Conservation (phyloP, 192 early-diverging fungal species). For the Entomortierella lignicola region DNA sequence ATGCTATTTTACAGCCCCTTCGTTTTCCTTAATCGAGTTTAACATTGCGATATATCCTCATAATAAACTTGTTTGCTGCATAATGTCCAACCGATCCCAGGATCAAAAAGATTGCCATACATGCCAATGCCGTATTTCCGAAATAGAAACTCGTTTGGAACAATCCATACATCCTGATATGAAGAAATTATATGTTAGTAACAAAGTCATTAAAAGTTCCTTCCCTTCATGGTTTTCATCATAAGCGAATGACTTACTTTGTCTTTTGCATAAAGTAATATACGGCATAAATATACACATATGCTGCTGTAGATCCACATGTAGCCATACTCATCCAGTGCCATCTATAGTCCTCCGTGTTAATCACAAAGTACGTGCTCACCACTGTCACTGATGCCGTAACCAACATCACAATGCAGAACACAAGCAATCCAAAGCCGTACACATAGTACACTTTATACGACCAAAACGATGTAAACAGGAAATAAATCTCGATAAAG, state of each 20-base stretch:
- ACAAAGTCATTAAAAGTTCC: too few species aligned
- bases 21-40: constrained; percentile 65
- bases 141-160: constrained; percentile 87
- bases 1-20: background rate
- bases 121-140: constrained; percentile 77
- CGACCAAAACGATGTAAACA: constrained; percentile 84
- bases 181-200: too few species aligned
- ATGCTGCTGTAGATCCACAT: constrained; percentile 78
- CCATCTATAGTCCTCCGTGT: constrained; percentile 86
- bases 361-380: constrained; percentile 80
- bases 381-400: constrained; percentile 79
- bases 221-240: too few species aligned
- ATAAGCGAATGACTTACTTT: constrained; percentile 65
- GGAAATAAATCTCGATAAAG: constrained; percentile 89
- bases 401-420: constrained; percentile 75
- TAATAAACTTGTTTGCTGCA: constrained; percentile 72
- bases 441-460: constrained; percentile 86
- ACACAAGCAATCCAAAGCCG: constrained; percentile 81
- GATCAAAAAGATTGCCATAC: constrained; percentile 74
- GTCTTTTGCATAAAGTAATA: constrained; percentile 80
- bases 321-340: constrained; percentile 84
- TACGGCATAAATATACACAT: constrained; percentile 83
- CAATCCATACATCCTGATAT: constrained; percentile 78
- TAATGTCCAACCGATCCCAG: constrained; percentile 79
- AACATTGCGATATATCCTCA: constrained; percentile 79